Evolutionary conservation across 2,329 filamentous ascomycete species (phyloP).

Genomic region (Emmonsia crescens): DNA sequence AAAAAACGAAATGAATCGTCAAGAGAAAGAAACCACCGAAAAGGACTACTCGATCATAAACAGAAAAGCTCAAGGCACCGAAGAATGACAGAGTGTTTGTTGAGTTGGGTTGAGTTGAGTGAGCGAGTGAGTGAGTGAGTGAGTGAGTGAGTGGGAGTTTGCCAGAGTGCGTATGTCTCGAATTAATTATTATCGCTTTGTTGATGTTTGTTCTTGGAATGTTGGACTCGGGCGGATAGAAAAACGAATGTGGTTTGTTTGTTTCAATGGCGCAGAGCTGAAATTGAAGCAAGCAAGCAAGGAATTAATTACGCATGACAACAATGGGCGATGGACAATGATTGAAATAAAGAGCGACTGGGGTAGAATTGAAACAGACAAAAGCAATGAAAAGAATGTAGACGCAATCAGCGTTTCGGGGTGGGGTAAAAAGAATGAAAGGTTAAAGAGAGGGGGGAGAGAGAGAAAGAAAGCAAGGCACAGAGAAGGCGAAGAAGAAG

Average conservation of each 20-base stretch:
- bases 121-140: neutral
- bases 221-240: neutral
- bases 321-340: neutral
- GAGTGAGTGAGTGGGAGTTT: neutral
- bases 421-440: neutral
- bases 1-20: neutral
- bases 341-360: neutral
- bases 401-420: neutral
- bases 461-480: neutral
- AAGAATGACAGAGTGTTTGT: neutral
- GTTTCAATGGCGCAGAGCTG: neutral
- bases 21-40: neutral
- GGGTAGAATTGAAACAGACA: neutral
- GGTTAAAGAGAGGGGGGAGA: neutral
- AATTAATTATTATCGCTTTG: neutral
- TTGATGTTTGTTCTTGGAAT: neutral
- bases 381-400: conserved; percentile 5
- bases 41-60: neutral
- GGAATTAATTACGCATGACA: neutral
- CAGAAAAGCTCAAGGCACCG: neutral
- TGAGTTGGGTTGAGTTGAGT: neutral
- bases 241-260: neutral
- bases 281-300: no score
- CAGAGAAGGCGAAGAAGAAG: neutral
- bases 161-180: neutral